A percentile compares a stretch with the other conserved stretches of the same genome.
Conservation (phyloP, 805 yeast genomes). For the Priceomyces haplophilus region DNA sequence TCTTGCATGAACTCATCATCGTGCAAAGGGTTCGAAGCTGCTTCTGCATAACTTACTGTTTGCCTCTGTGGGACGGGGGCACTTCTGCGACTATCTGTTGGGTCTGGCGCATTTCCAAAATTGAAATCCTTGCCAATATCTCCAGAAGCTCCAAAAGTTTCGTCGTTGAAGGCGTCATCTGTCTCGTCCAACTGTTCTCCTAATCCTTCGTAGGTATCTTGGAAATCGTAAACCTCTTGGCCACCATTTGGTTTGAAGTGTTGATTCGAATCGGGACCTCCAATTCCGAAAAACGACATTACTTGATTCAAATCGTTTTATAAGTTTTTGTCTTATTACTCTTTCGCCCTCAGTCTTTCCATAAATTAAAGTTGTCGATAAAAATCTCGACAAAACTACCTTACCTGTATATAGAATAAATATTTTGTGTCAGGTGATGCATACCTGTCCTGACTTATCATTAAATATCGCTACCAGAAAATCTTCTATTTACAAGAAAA, state of each 20-base stretch:
- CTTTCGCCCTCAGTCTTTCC: background rate
- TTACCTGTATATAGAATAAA: too few species aligned
- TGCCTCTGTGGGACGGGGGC: constrained; percentile 14
- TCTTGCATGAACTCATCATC: constrained; percentile 47
- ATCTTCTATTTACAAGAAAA: too few species aligned
- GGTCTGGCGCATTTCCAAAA: constrained; percentile 43
- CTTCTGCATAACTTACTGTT: constrained; percentile 40
- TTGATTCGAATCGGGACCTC: constrained; percentile 43
- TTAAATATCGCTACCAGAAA: too few species aligned
- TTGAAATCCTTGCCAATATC: constrained; percentile 61
- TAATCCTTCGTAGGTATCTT: constrained; percentile 77
- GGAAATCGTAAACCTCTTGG: constrained; percentile 60
- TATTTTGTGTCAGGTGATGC: too few species aligned
- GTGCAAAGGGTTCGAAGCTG: constrained; percentile 29
- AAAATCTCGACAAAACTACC: background rate
- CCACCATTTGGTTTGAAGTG: constrained; percentile 12
- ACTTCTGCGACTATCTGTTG: constrained; percentile 5
- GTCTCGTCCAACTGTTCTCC: constrained; percentile 64
- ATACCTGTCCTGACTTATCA: too few species aligned
- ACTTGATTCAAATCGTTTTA: background rate
- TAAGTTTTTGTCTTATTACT: background rate
- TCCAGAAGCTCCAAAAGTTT: constrained; percentile 64
- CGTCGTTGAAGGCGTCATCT: constrained; percentile 78
- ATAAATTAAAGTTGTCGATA: constrained; percentile 1
- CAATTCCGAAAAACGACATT: constrained; percentile 71